Evolutionary conservation across 106 monocot genomes (phyloP).

Genomic region (Dioscorea dumetorum): DNA sequence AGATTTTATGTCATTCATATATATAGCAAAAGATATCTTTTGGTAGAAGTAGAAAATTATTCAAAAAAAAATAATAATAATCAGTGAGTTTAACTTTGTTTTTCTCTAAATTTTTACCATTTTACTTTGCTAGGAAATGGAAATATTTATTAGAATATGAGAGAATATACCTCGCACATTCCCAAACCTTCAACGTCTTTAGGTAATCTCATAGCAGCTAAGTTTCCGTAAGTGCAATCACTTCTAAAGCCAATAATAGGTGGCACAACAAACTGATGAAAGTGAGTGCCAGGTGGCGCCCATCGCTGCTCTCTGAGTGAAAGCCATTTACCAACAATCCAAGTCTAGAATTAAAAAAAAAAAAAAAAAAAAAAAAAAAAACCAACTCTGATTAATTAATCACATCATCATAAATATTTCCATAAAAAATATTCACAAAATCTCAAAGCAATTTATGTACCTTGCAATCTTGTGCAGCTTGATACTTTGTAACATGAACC

Average conservation of each 20-base stretch:
- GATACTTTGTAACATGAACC: constrained; percentile 71
- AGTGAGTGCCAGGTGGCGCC: constrained; percentile 88
- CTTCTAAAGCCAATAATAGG: constrained; percentile 74
- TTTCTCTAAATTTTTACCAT: too few species aligned
- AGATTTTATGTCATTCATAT: too few species aligned
- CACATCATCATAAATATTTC: too few species aligned
- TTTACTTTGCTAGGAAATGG: too few species aligned
- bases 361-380: too few species aligned
- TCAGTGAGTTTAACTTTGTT: too few species aligned
- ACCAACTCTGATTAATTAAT: too few species aligned
- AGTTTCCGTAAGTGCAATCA: constrained; percentile 89
- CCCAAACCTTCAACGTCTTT: constrained; percentile 73
- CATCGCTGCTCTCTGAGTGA: constrained; percentile 67
- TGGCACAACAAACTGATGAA: constrained; percentile 97
- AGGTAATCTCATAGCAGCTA: constrained; percentile 89
- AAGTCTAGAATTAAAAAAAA: constrained; percentile 35
- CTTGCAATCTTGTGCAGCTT: constrained; percentile 71
- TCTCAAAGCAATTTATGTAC: constrained; percentile 7
- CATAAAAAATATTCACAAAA: too few species aligned
- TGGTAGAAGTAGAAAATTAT: too few species aligned
- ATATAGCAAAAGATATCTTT: too few species aligned
- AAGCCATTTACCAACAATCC: constrained; percentile 97
- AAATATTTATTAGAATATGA: too few species aligned
- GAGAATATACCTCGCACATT: constrained; percentile 62
- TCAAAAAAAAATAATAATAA: too few species aligned